Percentiles rank a stretch among this genome's conserved stretches.
Conservation (phyloP, 2,329 filamentous ascomycete genomes). For the Neofusicoccum cordaticola region DNA sequence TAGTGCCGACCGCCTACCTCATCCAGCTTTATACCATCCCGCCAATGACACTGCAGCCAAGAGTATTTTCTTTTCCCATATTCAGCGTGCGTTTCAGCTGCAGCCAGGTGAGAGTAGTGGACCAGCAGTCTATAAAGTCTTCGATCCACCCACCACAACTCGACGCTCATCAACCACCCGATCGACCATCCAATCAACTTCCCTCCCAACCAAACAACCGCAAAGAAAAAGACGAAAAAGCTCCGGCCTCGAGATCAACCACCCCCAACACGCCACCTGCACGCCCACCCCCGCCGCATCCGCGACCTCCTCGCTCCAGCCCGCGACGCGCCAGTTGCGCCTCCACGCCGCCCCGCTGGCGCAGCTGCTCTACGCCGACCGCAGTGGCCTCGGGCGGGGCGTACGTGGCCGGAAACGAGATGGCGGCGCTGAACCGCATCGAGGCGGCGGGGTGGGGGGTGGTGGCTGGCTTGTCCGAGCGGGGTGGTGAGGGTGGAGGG, state of each 20-base stretch:
- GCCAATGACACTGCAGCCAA: neutral
- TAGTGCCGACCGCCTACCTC: neutral
- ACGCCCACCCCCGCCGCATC: no score
- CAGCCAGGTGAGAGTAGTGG: no score
- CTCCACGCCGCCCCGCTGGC: neutral
- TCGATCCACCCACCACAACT: neutral
- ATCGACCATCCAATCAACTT: neutral
- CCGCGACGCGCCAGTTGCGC: neutral
- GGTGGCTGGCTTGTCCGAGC: no score
- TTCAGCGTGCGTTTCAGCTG: neutral
- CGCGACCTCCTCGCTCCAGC: neutral
- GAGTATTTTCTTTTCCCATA: neutral
- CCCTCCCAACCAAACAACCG: neutral
- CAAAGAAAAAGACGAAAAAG: neutral
- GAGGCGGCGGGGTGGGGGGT: no score
- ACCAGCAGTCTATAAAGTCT: neutral
- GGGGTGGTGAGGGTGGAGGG: no score
- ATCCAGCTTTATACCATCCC: neutral
- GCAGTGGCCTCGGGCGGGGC: neutral
- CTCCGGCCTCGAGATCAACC: neutral
- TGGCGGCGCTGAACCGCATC: no score
- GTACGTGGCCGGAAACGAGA: no score
- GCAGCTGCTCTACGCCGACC: slow-evolving; percentile 2
- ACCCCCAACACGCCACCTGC: neutral
- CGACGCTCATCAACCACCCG: neutral